Conservation (phyloP, 2,329 filamentous ascomycete genomes). For the Microdochium nivale region DNA sequence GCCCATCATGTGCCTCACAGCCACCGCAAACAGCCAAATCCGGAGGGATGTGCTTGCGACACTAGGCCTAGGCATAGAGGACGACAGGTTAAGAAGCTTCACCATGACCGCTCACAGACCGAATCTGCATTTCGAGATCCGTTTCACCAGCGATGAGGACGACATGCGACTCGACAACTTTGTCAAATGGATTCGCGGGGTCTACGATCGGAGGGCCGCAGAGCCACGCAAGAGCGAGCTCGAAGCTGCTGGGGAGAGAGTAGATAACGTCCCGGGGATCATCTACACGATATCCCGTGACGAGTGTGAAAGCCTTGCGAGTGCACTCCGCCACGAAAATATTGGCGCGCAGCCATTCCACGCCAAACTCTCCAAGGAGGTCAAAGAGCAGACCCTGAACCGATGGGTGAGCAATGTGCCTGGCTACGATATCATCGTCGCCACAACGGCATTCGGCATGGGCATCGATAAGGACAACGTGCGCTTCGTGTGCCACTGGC, state of each 20-base stretch:
- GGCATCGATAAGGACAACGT: conserved; percentile 95
- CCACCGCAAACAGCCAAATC: conserved; percentile 77
- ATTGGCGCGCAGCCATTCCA: conserved; percentile 70
- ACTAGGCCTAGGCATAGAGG: conserved; percentile 54
- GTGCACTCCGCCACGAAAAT: conserved; percentile 55
- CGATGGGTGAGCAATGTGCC: conserved; percentile 65
- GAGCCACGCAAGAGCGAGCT: conserved; percentile 53
- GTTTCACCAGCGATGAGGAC: conserved; percentile 70
- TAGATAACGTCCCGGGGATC: conserved; percentile 63
- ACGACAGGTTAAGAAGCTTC: conserved; percentile 60
- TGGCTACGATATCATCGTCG: conserved; percentile 86
- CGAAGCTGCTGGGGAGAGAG: conserved; percentile 38
- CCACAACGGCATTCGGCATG: conserved; percentile 96
- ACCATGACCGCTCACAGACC: conserved; percentile 75
- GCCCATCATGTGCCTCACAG: conserved; percentile 86
- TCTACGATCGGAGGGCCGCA: conserved; percentile 59
- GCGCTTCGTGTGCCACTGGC: conserved; percentile 92
- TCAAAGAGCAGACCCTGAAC: conserved; percentile 62
- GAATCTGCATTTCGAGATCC: conserved; percentile 86
- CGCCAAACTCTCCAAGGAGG: conserved; percentile 56
- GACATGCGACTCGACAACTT: conserved; percentile 65
- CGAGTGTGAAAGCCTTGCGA: conserved; percentile 65
- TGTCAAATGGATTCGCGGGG: conserved; percentile 64
- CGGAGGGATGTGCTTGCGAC: conserved; percentile 74
- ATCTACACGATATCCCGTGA: conserved; percentile 71